phyloP scores from a whole-genome alignment of 2,329 filamentous ascomycete species.

The Dactylellina drechsleri region DNA sequence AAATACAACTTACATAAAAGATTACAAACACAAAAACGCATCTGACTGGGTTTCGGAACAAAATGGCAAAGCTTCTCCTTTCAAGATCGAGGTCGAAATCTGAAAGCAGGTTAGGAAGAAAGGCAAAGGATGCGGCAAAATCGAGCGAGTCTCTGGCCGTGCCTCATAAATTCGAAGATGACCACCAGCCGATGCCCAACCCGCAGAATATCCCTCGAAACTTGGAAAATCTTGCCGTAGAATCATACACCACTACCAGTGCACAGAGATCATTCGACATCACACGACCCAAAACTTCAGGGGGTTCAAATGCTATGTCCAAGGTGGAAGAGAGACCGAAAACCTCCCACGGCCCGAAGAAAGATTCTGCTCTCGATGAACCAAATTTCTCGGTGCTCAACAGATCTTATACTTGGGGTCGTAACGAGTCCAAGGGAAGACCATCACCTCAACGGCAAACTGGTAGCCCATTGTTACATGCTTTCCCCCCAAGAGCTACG shows the following conservation, averaged over 20 bases:
- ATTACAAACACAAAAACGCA: background rate
- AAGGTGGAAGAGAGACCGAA: slow-evolving; percentile 41
- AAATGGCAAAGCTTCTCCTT: slow-evolving; percentile 52
- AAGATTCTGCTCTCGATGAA: slow-evolving; percentile 37
- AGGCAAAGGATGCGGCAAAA: slow-evolving; percentile 38
- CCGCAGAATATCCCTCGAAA: slow-evolving; percentile 29
- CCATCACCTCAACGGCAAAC: slow-evolving; percentile 20
- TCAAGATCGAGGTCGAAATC: slow-evolving; percentile 48
- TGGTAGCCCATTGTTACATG: slow-evolving; percentile 42
- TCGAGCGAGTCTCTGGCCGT: slow-evolving; percentile 32
- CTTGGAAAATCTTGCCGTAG: slow-evolving; percentile 21
- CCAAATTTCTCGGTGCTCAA: slow-evolving; percentile 48
- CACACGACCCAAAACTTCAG: slow-evolving; percentile 36
- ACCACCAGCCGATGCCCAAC: slow-evolving; percentile 26
- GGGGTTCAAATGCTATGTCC: background rate
- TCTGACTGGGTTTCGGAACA: background rate
- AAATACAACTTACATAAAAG: background rate
- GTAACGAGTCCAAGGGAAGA: slow-evolving; percentile 28
- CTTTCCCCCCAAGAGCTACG: slow-evolving; percentile 39
- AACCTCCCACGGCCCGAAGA: slow-evolving; percentile 44
- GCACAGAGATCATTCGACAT: slow-evolving; percentile 40
- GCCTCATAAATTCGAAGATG: slow-evolving; percentile 33
- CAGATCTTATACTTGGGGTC: slow-evolving; percentile 47
- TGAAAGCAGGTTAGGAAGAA: slow-evolving; percentile 34
- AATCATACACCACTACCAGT: slow-evolving; percentile 21